These are phyloP conservation scores for Warburgia ugandensis DNA, from an alignment of 164 flowering plant genomes.

Conservation along the genomic window DNA sequence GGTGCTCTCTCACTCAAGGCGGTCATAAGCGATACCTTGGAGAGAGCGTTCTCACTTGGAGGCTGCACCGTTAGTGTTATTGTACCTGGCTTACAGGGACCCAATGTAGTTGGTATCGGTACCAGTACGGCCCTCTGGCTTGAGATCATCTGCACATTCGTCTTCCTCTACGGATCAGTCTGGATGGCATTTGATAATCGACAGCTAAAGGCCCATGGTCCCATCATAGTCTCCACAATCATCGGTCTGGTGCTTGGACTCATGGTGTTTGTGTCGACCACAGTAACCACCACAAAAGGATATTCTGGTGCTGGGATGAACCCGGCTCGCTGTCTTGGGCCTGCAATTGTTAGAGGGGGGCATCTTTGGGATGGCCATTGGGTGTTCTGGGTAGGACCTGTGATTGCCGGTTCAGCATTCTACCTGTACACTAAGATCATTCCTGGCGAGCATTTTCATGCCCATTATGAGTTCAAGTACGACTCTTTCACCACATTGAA, in stretches of 20 bases:
- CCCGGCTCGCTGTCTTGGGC: conserved; percentile 67
- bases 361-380: conserved; percentile 55
- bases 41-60: conserved; percentile 36
- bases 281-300: conserved; percentile 39
- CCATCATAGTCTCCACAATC: conserved; percentile 19
- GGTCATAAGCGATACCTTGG: conserved; percentile 28
- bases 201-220: conserved; percentile 30
- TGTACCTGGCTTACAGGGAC: conserved; percentile 38
- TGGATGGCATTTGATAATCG: conserved; percentile 46
- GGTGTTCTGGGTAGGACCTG: conserved; percentile 63
- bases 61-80: conserved; percentile 47
- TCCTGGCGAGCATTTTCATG: conserved; percentile 23
- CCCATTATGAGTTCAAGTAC: conserved; percentile 3
- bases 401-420: conserved; percentile 35
- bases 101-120: conserved; percentile 25
- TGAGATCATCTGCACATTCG: conserved; percentile 42
- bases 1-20: conserved; percentile 50
- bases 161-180: conserved; percentile 39
- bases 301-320: conserved; percentile 60
- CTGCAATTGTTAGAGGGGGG: conserved; percentile 57
- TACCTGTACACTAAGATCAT: conserved; percentile 38
- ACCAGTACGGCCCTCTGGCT: conserved; percentile 39
- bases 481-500: conserved; percentile 6
- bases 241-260: conserved; percentile 44
- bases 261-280: conserved; percentile 36